Conservation (phyloP, 148 eudicot genomes). For the Fallopia convolvulus region DNA sequence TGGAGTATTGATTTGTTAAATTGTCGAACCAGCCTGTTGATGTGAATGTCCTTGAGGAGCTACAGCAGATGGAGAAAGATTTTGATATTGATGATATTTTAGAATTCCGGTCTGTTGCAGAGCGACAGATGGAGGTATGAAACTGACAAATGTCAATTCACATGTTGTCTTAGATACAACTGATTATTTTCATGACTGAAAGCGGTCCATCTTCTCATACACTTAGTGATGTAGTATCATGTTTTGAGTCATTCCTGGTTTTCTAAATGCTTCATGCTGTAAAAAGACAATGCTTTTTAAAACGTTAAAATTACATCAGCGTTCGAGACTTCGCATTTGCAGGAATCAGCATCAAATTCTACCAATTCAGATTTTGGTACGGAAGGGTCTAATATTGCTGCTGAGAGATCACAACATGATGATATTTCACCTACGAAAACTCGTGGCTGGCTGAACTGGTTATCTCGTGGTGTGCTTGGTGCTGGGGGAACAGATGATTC, state of each 20-base stretch:
- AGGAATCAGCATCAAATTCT: conserved; percentile 48
- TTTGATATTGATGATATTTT: conserved; percentile 81
- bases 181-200: neutral
- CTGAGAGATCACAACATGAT: conserved; percentile 41
- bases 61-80: conserved; percentile 87
- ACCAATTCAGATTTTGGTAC: conserved; percentile 30
- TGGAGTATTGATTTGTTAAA: neutral
- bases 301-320: neutral
- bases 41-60: conserved; percentile 44
- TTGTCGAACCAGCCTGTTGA: conserved; percentile 46
- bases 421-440: conserved; percentile 50
- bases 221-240: neutral
- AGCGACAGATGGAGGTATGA: conserved; percentile 73
- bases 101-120: conserved; percentile 72
- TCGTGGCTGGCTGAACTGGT: conserved; percentile 97
- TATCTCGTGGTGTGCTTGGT: conserved; percentile 96
- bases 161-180: neutral
- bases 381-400: conserved; percentile 19
- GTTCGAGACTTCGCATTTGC: conserved; percentile 9
- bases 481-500: conserved; percentile 99
- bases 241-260: neutral
- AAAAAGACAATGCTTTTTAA: neutral
- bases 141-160: neutral
- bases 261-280: neutral
- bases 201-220: neutral